These are phyloP conservation scores for Ceratorhiza oryzae-sativae DNA, from an alignment of 1,284 basidiomycete species.

Conservation along the genomic window DNA sequence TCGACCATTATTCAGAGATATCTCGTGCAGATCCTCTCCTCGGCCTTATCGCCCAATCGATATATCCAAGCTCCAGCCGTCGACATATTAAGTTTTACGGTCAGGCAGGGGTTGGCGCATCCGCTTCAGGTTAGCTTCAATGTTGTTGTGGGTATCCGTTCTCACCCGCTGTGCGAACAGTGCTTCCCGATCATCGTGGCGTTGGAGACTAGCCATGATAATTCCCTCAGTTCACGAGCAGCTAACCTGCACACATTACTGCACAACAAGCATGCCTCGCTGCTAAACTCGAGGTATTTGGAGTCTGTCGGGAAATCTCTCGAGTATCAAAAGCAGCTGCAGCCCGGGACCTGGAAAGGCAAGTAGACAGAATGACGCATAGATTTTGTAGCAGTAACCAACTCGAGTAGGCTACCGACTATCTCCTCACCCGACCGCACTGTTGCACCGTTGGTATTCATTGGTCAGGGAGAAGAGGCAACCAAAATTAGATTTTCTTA, in stretches of 20 bases:
- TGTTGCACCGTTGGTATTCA: slow-evolving; percentile 89
- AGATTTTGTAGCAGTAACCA: slow-evolving; percentile 6
- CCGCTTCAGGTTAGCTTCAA: slow-evolving; percentile 74
- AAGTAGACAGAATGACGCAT: slow-evolving; percentile 33
- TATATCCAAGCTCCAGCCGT: slow-evolving; percentile 85
- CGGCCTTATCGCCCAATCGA: slow-evolving; percentile 73
- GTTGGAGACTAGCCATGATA: slow-evolving; percentile 81
- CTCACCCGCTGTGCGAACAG: slow-evolving; percentile 52
- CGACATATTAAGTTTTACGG: slow-evolving; percentile 89
- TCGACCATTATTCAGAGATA: slow-evolving; percentile 95
- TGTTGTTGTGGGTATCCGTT: not conserved
- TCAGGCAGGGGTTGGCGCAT: slow-evolving; percentile 95
- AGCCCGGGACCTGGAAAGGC: slow-evolving; percentile 59
- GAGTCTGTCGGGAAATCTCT: slow-evolving; percentile 82
- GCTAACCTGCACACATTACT: slow-evolving; percentile 81
- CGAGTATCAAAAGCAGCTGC: slow-evolving; percentile 77
- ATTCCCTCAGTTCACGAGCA: slow-evolving; percentile 73
- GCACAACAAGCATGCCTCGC: slow-evolving; percentile 87
- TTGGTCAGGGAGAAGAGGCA: slow-evolving; percentile 89
- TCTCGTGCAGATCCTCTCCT: slow-evolving; percentile 79
- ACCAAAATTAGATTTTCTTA: slow-evolving; percentile 85
- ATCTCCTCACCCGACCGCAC: slow-evolving; percentile 66
- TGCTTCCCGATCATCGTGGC: slow-evolving; percentile 93
- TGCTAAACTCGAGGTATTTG: slow-evolving; percentile 85
- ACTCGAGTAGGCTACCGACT: slow-evolving; percentile 65